Evolutionary conservation across 345 rosid genomes (phyloP), one percentile per base, ranked within the genome.

Genomic region (Corchorus capsularis): DNA sequence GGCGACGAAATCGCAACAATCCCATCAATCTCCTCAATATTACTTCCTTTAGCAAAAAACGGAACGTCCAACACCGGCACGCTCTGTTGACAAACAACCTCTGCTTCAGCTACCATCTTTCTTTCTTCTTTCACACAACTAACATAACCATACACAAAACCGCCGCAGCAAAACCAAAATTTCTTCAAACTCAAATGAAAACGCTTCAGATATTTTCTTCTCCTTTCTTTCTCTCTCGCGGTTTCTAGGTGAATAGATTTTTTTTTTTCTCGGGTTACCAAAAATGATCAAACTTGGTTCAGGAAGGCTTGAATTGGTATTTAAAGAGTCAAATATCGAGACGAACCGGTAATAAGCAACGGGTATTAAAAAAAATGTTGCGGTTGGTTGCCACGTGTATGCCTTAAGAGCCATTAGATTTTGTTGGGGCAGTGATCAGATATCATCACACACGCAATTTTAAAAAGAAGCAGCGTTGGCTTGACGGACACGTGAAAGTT

Each of bases 101-200:
- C 91, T 68, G 88, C 85, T 83, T 87, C 96, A 73, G 91, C 91
- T 46, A 82, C 91, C 94, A 91, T 89, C 72, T 80, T 82, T 78
- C 22, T 15, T 4, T 53, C 76, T 34, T 54, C 72, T 56, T 49
- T 39, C 73, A 67, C 53, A 63, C 65, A 59, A 46, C 39, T 7
- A 73, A 16, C 80, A 56, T 20, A 68, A 17, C 37, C 35, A 35
- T 35, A 41, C 67, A 32, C 69, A n/a, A 49, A 32, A 47, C 1
- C 37, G 49, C 54, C 37, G 19, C 47, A 22, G 7, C 9, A 64
- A 4, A 73, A 46, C 37, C 16, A 43, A 11, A 43, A 57, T 7
- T 16, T 27, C 41, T 15, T 49, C 64, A 32, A 75, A 41, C 49
- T 49, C 65, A 49, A 10, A 72, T 6, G 5, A 49, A 46, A 37